A percentile compares a stretch with the other conserved stretches of the same genome.
phyloP scores from a whole-genome alignment of 2,329 filamentous ascomycete genomes.

The Sclerotinia nivalis region DNA sequence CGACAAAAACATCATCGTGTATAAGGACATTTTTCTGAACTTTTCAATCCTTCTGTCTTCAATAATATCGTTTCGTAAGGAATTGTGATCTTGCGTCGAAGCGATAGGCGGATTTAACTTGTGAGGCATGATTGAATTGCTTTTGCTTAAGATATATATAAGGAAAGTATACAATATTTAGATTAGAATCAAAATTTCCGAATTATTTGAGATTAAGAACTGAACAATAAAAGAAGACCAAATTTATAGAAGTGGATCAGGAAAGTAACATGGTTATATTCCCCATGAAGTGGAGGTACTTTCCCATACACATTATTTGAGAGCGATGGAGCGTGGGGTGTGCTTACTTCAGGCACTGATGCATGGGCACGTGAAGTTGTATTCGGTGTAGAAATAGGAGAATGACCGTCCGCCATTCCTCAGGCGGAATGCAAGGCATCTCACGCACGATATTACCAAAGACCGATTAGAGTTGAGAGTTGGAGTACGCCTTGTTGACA shows the following conservation, averaged over 20 bases:
- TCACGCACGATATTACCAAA: background rate
- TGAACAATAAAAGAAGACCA: background rate
- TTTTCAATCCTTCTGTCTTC: background rate
- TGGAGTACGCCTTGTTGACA: constrained; percentile 17
- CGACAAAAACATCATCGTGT: constrained; percentile 23
- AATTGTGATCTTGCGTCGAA: background rate
- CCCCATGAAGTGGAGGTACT: background rate
- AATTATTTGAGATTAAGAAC: background rate
- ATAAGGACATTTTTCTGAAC: constrained; percentile 11
- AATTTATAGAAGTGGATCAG: background rate
- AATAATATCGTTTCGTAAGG: constrained; percentile 5
- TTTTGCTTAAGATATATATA: background rate
- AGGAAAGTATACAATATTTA: background rate
- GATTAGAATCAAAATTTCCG: background rate
- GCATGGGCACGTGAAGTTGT: background rate
- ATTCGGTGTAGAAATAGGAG: background rate
- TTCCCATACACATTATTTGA: background rate
- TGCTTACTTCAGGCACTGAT: background rate
- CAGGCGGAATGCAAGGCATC: background rate
- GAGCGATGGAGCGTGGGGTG: background rate
- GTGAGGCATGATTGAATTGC: background rate
- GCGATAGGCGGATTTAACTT: background rate
- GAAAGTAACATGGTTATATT: background rate
- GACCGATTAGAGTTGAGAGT: background rate
- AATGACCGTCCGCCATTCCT: background rate